A percentile compares a stretch with the other conserved stretches of the same genome.
These are phyloP conservation scores for Diplogelasinospora grovesii DNA, from an alignment of 495 filamentous ascomycete species.

Conservation along the genomic window DNA sequence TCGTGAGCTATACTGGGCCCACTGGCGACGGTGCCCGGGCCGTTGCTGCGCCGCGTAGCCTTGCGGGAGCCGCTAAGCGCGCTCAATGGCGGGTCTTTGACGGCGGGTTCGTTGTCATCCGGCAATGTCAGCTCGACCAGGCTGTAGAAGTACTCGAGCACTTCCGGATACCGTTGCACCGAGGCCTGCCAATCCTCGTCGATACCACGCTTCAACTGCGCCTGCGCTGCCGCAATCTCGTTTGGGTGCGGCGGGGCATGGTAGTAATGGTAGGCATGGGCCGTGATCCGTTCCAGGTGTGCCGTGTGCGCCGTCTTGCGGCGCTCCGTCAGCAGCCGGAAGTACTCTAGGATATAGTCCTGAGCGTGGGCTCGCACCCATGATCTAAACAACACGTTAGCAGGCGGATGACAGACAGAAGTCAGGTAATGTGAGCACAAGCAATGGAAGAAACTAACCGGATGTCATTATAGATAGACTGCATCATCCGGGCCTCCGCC, in stretches of 20 bases:
- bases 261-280: conserved; percentile 53
- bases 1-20: conserved; percentile 25
- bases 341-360: conserved; percentile 63
- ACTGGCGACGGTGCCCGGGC: conserved; percentile 25
- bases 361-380: conserved; percentile 68
- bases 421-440: not conserved
- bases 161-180: conserved; percentile 65
- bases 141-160: conserved; percentile 66
- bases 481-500: conserved; percentile 58
- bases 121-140: conserved; percentile 56
- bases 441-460: conserved; percentile 39
- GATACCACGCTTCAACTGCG: conserved; percentile 57
- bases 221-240: conserved; percentile 52
- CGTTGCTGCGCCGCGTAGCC: conserved; percentile 22
- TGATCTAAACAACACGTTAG: too few species aligned
- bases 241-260: conserved; percentile 46
- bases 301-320: conserved; percentile 51
- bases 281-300: conserved; percentile 51
- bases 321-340: conserved; percentile 51
- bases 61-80: conserved; percentile 42
- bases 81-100: conserved; percentile 50
- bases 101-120: conserved; percentile 43
- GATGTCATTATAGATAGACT: conserved; percentile 55
- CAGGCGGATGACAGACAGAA: too few species aligned
- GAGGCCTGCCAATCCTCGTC: conserved; percentile 67